These are phyloP conservation scores for Citrullus colocynthis DNA, from an alignment of 306 rosid species.

Conservation along the genomic window DNA sequence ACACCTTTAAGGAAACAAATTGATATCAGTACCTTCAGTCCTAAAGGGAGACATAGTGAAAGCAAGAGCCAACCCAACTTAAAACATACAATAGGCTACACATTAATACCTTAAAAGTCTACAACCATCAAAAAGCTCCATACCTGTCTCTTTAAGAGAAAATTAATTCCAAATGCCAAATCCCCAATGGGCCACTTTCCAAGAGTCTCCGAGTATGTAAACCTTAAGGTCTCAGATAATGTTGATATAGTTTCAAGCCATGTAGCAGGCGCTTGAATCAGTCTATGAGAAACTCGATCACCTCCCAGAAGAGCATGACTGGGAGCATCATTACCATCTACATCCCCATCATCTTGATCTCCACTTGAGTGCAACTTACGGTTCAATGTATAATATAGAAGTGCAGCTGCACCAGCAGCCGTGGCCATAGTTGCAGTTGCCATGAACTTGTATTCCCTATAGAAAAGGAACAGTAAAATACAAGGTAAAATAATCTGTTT, in stretches of 20 bases:
- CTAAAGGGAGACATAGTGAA: background rate
- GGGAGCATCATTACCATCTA: constrained; percentile 17
- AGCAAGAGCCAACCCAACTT: background rate
- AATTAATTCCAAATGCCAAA: constrained; percentile 87
- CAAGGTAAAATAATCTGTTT: constrained; percentile 5
- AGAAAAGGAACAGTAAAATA: background rate
- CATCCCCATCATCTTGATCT: constrained; percentile 32
- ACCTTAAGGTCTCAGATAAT: constrained; percentile 77
- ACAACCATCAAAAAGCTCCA: background rate
- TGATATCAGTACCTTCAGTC: background rate
- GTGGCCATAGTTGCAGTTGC: constrained; percentile 99
- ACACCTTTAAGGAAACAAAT: background rate
- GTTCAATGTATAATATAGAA: constrained; percentile 72
- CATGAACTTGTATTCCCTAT: constrained; percentile 44
- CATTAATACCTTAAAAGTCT: background rate
- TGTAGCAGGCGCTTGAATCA: constrained; percentile 85
- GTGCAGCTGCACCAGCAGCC: constrained; percentile 97
- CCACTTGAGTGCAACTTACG: constrained; percentile 34
- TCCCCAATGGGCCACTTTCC: constrained; percentile 99
- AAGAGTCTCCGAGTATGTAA: constrained; percentile 91
- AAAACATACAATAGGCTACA: background rate
- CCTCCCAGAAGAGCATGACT: constrained; percentile 29
- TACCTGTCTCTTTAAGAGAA: constrained; percentile 89
- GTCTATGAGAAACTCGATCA: constrained; percentile 60
- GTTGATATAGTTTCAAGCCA: constrained; percentile 92